Base-by-base conservation (phyloP, 805 yeast genomes). In the Blastobotrys attinorum region DNA sequence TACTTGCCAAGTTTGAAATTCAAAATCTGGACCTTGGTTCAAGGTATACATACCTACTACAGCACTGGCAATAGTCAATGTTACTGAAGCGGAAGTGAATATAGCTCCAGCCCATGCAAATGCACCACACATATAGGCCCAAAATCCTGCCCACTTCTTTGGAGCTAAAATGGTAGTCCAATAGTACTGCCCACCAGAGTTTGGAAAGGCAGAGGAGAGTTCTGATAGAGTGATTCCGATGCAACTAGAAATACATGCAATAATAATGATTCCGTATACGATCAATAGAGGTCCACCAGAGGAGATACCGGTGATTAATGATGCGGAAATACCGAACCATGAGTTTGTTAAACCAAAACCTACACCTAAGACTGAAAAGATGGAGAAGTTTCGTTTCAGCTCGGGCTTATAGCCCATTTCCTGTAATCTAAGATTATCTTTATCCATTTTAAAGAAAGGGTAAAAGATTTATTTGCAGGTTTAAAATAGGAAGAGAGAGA, bases 221-320 rank as follows among this genome's bases (percentile, higher is more conserved):
- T 85, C 95, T 47, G 88, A 81, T 20, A 85, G 64, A n/a, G 90
- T 81, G 18, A 82, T 63, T 42, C 83, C 83, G 39, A 75, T 73
- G 48, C 70, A 64, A 50, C 77, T 59, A 47, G 80, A 73, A 40
- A 80, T 78, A 31, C 67, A 42, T 10, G 76, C 72, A 37, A 78
- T 73, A 34, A 72, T 66, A 46, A 74, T 61, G 82, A 83, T 78
- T 43, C 79, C 74, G 83, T 83, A 78, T 7, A 75, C 73, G 8
- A 16, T 70, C 70, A 1, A 78, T 72, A n/a, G 79, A 79, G 6
- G 83, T 3, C 84, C 85, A 11, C 80, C 78, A 6, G 76, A 72
- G 42, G 60, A 43, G 37, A 70, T 64, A 7, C 79, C 75, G 27
- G 80, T 75, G 8, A 81, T 67, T 27, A 77, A 72, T 33, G 82